Base-by-base conservation (phyloP, 345 rosid species). In the Dipteronia sinensis region DNA sequence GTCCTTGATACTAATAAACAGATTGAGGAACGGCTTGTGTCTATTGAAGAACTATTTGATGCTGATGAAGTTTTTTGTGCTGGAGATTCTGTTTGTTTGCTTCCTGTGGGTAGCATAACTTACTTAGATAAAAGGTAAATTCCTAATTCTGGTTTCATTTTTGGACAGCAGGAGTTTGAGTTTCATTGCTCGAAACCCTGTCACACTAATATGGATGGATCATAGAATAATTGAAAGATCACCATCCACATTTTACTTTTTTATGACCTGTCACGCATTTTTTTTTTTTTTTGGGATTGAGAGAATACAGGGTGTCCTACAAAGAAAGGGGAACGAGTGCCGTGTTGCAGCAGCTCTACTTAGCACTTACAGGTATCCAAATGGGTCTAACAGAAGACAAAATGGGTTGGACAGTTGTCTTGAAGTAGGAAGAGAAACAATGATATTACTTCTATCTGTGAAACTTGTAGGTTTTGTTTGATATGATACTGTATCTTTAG, bases 1-100 rank as follows among this genome's bases (percentile, higher is more conserved):
- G 31, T 7, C 47, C 79, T 15, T 10, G 73, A 34, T 53, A 51
- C 67, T 70, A n/a, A n/a, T 72, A 16, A 67, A 56, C 84, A 85
- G 84, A 86, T 85, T 7, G 84, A 78, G 76, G 84, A 81, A 65
- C 75, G 75, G 15, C 77, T 61, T 10, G 38, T 85, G 62, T 61
- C 86, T 19, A 77, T 83, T 16, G 81, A 83, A 71, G 86, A 85
- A 81, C 66, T 83, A 23, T 58, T 73, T 49, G 75, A 44, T 42
- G 83, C 86, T 10, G 86, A 83, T 59, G 86, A 85, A 80, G 84
- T 73, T 34, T 80, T 85, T 72, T 76, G 82, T 56, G 69, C 73
- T 5, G 86, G 77, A 71, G 78, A 53, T 76, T 83, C 78, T 25
- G 16, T 70, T 69, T 77, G 75, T 47, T 73, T 83, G 10, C 44